phyloP scores from a whole-genome alignment of 140 eudicot genomes.

The Senecio squalidus region DNA sequence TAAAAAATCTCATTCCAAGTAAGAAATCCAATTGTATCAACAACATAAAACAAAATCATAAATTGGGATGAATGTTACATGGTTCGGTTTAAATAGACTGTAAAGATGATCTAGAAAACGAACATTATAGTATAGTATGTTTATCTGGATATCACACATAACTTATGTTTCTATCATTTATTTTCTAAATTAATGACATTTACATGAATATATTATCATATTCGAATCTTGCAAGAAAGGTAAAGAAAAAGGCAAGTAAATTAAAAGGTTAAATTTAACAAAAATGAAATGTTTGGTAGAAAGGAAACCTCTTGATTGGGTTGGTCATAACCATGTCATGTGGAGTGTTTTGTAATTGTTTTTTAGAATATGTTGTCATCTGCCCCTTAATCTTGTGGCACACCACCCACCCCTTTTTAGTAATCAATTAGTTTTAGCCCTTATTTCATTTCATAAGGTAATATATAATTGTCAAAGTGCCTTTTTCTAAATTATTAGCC shows the following conservation, averaged over 20 bases:
- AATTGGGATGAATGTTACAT: no score
- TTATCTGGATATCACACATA: no score
- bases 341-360: constrained; percentile 26
- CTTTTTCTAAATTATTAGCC: background rate
- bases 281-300: constrained; percentile 19
- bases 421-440: constrained; percentile 8
- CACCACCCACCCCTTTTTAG: constrained; percentile 5
- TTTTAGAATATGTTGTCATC: constrained; percentile 16
- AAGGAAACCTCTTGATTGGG: constrained; percentile 31
- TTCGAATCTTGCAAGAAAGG: background rate
- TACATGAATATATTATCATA: no score
- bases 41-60: no score
- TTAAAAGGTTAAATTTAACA: background rate
- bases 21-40: no score
- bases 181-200: no score
- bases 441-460: constrained; percentile 6
- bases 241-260: background rate
- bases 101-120: no score
- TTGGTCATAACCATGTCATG: constrained; percentile 33
- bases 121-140: no score
- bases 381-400: constrained; percentile 25
- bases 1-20: no score
- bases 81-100: no score
- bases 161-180: no score
- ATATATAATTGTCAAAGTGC: background rate